Evolutionary conservation across 148 eudicot genomes (phyloP).

Genomic region (Cornus kousa): DNA sequence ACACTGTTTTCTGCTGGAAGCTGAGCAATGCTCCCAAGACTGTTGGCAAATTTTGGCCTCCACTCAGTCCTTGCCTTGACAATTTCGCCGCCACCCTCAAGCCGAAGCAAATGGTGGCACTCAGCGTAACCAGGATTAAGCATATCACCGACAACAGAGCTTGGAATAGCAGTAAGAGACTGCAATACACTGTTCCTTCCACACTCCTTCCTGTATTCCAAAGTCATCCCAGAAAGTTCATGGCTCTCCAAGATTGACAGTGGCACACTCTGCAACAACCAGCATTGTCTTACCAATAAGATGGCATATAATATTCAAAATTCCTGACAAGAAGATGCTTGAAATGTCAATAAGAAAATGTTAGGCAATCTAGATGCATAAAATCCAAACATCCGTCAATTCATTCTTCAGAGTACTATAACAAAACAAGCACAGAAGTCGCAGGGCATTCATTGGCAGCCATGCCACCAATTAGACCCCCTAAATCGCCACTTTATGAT

Average conservation of each 20-base stretch:
- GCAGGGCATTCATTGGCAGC: too few species aligned
- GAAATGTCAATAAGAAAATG: too few species aligned
- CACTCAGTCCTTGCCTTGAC: constrained; percentile 71
- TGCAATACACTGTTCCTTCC: constrained; percentile 67
- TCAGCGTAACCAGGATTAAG: constrained; percentile 47
- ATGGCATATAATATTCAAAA: not conserved
- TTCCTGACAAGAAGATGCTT: too few species aligned
- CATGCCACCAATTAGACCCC: too few species aligned
- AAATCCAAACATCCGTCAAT: too few species aligned
- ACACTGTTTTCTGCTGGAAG: constrained; percentile 32
- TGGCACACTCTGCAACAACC: constrained; percentile 68
- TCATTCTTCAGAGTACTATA: too few species aligned
- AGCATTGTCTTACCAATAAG: not conserved
- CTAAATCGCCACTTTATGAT: too few species aligned
- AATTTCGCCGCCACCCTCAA: constrained; percentile 71
- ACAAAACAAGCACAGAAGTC: too few species aligned
- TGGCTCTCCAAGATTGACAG: constrained; percentile 60
- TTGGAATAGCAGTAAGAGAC: constrained; percentile 60
- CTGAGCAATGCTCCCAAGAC: constrained; percentile 32
- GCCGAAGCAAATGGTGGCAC: constrained; percentile 76
- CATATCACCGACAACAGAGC: constrained; percentile 33
- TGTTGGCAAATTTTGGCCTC: constrained; percentile 61
- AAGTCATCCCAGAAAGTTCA: constrained; percentile 75
- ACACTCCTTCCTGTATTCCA: constrained; percentile 87
- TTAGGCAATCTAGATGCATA: too few species aligned